These are phyloP conservation scores for Osmanthus fragrans DNA, from an alignment of 257 asterid genomes.

Conservation along the genomic window DNA sequence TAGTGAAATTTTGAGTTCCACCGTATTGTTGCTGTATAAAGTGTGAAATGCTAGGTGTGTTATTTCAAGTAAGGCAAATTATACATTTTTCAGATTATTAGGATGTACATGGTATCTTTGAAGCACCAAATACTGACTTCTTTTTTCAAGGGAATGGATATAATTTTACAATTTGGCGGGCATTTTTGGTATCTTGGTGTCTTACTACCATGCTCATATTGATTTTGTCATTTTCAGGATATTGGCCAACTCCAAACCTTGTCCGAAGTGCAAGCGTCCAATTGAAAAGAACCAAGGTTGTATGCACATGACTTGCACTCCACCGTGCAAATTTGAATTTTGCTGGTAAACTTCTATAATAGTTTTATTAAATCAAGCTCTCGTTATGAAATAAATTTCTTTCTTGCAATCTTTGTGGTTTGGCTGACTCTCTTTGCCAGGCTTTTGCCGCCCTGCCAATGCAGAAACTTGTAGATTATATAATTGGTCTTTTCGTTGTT, in stretches of 20 bases:
- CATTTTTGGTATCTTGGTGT: background rate
- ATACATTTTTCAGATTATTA: background rate
- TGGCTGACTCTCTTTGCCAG: slow-evolving; percentile 6
- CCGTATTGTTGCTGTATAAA: background rate
- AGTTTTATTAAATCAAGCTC: slow-evolving; percentile 7
- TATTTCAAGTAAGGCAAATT: background rate
- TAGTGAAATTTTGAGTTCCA: slow-evolving; percentile 9
- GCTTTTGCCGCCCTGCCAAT: background rate
- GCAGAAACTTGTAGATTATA: slow-evolving; percentile 3
- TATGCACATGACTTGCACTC: slow-evolving; percentile 99
- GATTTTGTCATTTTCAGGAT: slow-evolving; percentile 55
- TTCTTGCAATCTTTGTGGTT: background rate
- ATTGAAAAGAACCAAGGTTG: slow-evolving; percentile 99
- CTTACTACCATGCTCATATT: slow-evolving; percentile 19
- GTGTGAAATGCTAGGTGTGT: background rate
- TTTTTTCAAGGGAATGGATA: slow-evolving; percentile 2
- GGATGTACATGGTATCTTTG: background rate
- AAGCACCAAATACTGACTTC: slow-evolving; percentile 11
- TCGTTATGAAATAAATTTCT: background rate
- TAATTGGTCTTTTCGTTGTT: slow-evolving; percentile 11
- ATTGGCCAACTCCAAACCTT: slow-evolving; percentile 98
- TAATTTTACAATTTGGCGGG: background rate
- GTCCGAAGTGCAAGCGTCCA: slow-evolving; percentile 99
- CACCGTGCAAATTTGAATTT: slow-evolving; percentile 98
- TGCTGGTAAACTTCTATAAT: slow-evolving; percentile 74